Conservation (phyloP, 2,329 filamentous ascomycete genomes). For the Diplodia seriata region DNA sequence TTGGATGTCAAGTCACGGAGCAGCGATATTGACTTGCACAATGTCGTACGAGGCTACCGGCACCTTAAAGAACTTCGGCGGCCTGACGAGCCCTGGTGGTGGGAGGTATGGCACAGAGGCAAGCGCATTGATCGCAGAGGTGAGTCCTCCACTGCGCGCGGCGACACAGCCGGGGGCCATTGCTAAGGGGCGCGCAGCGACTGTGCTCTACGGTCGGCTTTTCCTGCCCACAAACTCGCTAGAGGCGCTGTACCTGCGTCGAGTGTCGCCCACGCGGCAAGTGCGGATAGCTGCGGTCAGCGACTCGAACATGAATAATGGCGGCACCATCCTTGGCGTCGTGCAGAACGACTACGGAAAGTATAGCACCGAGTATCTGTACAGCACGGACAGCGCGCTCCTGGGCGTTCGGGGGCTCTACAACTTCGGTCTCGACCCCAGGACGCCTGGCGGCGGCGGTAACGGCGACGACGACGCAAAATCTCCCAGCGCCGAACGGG, state of each 20-base stretch:
- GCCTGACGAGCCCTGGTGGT: conserved; percentile 59
- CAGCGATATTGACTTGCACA: conserved; percentile 75
- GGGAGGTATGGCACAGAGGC: conserved; percentile 62
- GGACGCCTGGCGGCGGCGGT: conserved; percentile 38
- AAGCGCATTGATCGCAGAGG: conserved; percentile 58
- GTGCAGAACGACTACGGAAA: conserved; percentile 84
- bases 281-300: conserved; percentile 82
- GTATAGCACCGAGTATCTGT: conserved; percentile 88
- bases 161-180: conserved; percentile 27
- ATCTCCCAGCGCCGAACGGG: conserved; percentile 58
- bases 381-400: conserved; percentile 89
- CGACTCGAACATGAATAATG: conserved; percentile 72
- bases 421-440: conserved; percentile 84
- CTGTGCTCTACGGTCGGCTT: conserved; percentile 76
- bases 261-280: conserved; percentile 78
- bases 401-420: conserved; percentile 88
- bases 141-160: conserved; percentile 37
- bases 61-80: conserved; percentile 72
- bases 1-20: conserved; percentile 73
- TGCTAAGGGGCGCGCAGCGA: conserved; percentile 51
- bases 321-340: conserved; percentile 75
- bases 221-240: conserved; percentile 85
- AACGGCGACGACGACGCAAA: conserved; percentile 33
- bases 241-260: conserved; percentile 82
- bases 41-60: conserved; percentile 82